phyloP scores from a whole-genome alignment of 1,139 yeast species.

The Pneumocystis murina region DNA sequence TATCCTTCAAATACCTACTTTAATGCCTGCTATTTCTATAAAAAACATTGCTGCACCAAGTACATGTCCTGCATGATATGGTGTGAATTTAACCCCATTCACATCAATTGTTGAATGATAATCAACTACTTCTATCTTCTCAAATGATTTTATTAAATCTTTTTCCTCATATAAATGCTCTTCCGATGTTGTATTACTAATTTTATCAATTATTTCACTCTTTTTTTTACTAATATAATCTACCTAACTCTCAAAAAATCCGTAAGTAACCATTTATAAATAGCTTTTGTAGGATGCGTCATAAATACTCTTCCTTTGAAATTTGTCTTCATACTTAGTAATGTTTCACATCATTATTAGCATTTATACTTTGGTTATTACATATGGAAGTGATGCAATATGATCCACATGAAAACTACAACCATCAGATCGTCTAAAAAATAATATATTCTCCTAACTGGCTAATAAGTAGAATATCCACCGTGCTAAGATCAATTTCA shows the following conservation, averaged over 20 bases:
- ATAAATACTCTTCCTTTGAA: conserved; percentile 91
- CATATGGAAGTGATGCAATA: conserved; percentile 94
- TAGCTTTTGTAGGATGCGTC: conserved; percentile 99
- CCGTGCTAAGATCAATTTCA: conserved; percentile 76
- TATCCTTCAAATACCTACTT: conserved; percentile 18
- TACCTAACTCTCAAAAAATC: conserved; percentile 83
- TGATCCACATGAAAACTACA: conserved; percentile 74
- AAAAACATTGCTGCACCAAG: conserved; percentile 97
- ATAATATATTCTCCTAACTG: conserved; percentile 28
- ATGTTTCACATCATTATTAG: background rate
- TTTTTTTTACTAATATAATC: background rate
- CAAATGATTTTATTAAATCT: conserved; percentile 76
- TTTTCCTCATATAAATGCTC: conserved; percentile 66
- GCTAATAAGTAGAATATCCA: conserved; percentile 72
- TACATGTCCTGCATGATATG: conserved; percentile 98
- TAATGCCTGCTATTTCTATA: conserved; percentile 84
- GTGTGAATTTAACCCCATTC: conserved; percentile 88
- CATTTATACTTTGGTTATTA: conserved; percentile 35
- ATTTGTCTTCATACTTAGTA: conserved; percentile 53
- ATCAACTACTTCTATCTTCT: conserved; percentile 81
- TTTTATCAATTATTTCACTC: conserved; percentile 24
- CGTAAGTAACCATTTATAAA: conserved; percentile 82
- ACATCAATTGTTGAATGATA: conserved; percentile 91
- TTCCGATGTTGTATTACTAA: conserved; percentile 32
- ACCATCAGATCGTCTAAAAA: background rate